These are phyloP conservation scores for Malus hybrid DNA, from an alignment of 331 rosid genomes.

Conservation along the genomic window DNA sequence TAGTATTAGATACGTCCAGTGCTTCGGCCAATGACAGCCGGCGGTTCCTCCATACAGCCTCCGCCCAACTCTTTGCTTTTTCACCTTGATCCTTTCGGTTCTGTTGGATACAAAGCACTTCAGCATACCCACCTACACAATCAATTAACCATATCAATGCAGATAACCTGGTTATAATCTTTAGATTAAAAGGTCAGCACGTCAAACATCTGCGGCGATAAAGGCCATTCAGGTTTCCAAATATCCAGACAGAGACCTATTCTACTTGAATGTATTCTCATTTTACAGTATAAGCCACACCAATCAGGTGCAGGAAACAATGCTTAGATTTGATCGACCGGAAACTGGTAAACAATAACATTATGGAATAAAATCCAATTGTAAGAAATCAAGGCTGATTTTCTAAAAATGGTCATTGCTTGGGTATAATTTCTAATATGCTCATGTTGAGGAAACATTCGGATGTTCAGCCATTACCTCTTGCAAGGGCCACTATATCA, in stretches of 20 bases:
- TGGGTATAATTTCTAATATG: background rate
- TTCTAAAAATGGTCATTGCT: background rate
- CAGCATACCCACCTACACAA: conserved; percentile 66
- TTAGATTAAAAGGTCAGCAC: background rate
- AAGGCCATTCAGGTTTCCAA: background rate
- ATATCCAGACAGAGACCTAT: background rate
- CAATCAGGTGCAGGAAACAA: background rate
- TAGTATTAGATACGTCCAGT: conserved; percentile 41
- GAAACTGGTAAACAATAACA: background rate
- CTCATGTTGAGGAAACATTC: conserved; percentile 1
- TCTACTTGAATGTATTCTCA: background rate
- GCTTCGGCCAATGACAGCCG: conserved; percentile 67
- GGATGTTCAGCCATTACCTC: conserved; percentile 48
- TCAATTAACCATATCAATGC: background rate
- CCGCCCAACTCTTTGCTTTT: conserved; percentile 52
- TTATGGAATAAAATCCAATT: background rate
- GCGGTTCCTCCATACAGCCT: conserved; percentile 51
- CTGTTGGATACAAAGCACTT: conserved; percentile 66
- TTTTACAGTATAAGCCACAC: background rate
- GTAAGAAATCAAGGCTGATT: background rate
- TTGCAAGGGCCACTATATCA: conserved; percentile 73
- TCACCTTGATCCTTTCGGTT: conserved; percentile 69
- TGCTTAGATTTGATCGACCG: no score
- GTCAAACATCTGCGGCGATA: background rate
- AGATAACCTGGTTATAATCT: background rate